Evolutionary conservation across 2,329 filamentous ascomycete species (phyloP), one percentile per base, ranked within the genome.

Genomic region (Colletotrichum sp.): DNA sequence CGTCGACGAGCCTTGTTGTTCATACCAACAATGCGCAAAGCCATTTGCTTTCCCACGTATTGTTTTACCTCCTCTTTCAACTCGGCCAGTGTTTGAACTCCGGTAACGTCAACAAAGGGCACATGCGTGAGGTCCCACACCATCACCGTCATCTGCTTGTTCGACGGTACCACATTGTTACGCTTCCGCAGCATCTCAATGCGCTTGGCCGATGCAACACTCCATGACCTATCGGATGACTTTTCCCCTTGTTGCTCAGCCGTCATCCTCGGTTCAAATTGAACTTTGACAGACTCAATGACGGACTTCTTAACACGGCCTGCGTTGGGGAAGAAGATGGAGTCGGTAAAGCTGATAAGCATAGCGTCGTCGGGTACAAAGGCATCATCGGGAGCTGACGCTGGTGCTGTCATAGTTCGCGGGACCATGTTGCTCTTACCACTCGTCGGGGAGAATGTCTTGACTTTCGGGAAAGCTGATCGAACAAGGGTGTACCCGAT

Each of bases 271-370:
- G 82, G 81, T n/a, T 83, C 79, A 24, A 80, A 83, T 28, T 80
- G 80, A 3, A 83, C 78, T 77, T 90, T 87, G 49, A 92, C 81
- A 2, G 84, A 83, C 77, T 92, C 89, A 18, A 91, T 82, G 21
- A 90, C 87, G 9, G 84, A 82, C 4, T 82, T 85, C 64, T 90
- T 91, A 75, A 88, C 82, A 55, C 87, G 84, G 72, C 90, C 90
- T 4, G 91, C 90, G 79, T 93, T 93, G 77, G 88, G 89, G 84
- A 93, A 93, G 82, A 93, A 89, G 44, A 93, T 83, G 2, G 89
- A 88, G 72, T 92, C 89, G 44, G 86, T 88, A 82, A 92, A 91
- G 6, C 86, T 85, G 80, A 93, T 90, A 44, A 93, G 83, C 34
- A 89, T 90, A 2, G 88, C 87, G 78, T 92, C 90, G 4, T 86